Evolutionary conservation across 1,139 yeast species (phyloP).

Genomic region (Kluyveromyces sp.): DNA sequence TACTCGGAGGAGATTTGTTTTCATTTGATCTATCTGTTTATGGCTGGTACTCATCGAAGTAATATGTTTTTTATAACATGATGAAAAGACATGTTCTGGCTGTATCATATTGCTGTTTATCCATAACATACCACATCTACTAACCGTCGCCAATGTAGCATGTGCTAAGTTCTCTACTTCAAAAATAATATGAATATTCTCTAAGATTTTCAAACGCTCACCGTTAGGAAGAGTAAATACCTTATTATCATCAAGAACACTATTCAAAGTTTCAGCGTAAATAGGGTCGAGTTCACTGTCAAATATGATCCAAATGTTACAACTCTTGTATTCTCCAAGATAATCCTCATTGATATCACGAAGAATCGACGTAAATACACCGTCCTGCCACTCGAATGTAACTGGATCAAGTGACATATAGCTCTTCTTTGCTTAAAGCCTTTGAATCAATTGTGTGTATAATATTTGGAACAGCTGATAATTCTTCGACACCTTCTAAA

Average conservation of each 20-base stretch:
- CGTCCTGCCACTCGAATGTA: constrained; percentile 92
- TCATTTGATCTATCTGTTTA: background rate
- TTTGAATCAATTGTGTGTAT: constrained; percentile 63
- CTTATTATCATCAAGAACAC: constrained; percentile 85
- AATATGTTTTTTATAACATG: background rate
- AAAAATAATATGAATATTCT: constrained; percentile 58
- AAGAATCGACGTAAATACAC: constrained; percentile 63
- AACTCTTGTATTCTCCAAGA: constrained; percentile 49
- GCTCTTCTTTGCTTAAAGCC: constrained; percentile 53
- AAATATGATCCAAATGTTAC: constrained; percentile 67
- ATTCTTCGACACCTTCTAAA: constrained; percentile 36
- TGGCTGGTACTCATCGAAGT: background rate
- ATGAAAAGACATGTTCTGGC: background rate
- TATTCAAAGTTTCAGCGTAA: constrained; percentile 88
- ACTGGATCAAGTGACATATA: constrained; percentile 59
- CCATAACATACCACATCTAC: constrained; percentile 90
- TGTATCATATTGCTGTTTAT: constrained; percentile 38
- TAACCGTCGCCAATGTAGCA: constrained; percentile 87
- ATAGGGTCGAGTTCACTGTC: constrained; percentile 94
- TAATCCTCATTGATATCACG: constrained; percentile 52
- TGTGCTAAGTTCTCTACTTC: constrained; percentile 61
- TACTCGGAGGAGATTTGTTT: too few species aligned
- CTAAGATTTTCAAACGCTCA: constrained; percentile 65
- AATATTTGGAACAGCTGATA: constrained; percentile 35
- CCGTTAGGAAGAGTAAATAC: constrained; percentile 82